Evolutionary conservation across 257 asterid species (phyloP), one percentile per base, ranked within the genome.

Genomic region (Coffea eugenioides): DNA sequence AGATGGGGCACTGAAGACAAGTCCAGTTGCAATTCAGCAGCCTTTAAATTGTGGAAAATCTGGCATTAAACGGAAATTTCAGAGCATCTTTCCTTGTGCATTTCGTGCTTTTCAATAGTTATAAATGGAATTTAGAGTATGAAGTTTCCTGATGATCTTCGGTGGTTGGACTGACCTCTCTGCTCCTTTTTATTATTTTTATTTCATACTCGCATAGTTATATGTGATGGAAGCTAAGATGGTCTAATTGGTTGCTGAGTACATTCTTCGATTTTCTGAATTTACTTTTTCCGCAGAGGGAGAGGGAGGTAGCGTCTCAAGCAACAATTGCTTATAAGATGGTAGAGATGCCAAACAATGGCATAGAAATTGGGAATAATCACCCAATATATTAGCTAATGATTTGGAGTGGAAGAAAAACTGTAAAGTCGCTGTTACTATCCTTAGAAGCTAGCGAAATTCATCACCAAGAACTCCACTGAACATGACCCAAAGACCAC

Each of bases 261-360:
- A 25, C 62, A 71, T 77, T 71, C 72, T 25, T 49, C 74, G 71
- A 80, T 86, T 69, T 49, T 15, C 79, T 72, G 76, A 23, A 67
- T 85, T 59, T 62, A 69, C 80, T 80, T 87, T 57, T 21, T 23
- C 62, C 75, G 65, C 89, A 93, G 98, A 88, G 89, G 34, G 34
- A 31, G 34, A 0, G 34, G 82, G 95, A 87, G 73, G 84, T 71
- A 49, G 86, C 72, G 79, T 81, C 90, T 79, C 93, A 87, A 82
- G 80, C 88, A 78, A 61, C 92, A 59, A 85, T 89, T 48, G 87
- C 89, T 89, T 31, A 31, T 31, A 31, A 31, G 34, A 31, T 31
- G 34, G 34, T 31, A 31, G 34, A 31, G 34, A 31, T 31, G 34
- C 34, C 34, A 31, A 31, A 31, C 34, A 31, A 31, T 31, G 34